Base-by-base conservation (phyloP, 345 rosid species). In the Arabis alpina region DNA sequence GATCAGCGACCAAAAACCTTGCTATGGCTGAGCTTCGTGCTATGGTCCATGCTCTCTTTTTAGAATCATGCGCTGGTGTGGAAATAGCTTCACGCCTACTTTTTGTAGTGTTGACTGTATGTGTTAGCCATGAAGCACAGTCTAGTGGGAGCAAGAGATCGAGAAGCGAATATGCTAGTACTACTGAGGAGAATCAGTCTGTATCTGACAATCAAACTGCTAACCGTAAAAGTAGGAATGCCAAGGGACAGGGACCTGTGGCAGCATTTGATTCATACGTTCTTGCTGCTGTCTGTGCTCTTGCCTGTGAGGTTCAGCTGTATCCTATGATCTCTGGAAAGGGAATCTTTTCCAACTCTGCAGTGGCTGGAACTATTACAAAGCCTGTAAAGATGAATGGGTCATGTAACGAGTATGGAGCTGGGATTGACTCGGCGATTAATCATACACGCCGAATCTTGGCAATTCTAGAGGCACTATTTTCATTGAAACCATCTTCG, bases 71-170 rank as follows among this genome's bases (percentile, higher is more conserved):
- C 71, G 96, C 96, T 53, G 88, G 96, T 41, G 81, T 85, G 54
- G 96, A 93, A 84, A 89, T 93, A 73, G 91, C 98, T 65, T 93
- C 98, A 52, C 94, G 98, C 58, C 81, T 91, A 16, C 88, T 93
- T 45, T 93, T 93, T 82, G 92, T 93, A 64, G 98, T 93, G 67
- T 80, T 93, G 71, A 93, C 98, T 14, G 97, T 93, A 50, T 93
- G 98, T 68, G 92, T 93, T 72, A 93, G 97, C 75, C 91, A 93
- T 75, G 97, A 93, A 81, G 98, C 98, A 73, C 96, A 89, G 81
- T 82, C 83, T 72, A 79, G 64, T 60, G 91, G 91, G 45, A 85
- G 78, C 80, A 91, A 88, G 83, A 89, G 84, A 78, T 81, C 86
- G 3, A 83, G 84, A 69, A 79, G 85, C 32, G 94, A 86, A 75